Conservation (phyloP, 805 yeast genomes). For the Candida caryicola region DNA sequence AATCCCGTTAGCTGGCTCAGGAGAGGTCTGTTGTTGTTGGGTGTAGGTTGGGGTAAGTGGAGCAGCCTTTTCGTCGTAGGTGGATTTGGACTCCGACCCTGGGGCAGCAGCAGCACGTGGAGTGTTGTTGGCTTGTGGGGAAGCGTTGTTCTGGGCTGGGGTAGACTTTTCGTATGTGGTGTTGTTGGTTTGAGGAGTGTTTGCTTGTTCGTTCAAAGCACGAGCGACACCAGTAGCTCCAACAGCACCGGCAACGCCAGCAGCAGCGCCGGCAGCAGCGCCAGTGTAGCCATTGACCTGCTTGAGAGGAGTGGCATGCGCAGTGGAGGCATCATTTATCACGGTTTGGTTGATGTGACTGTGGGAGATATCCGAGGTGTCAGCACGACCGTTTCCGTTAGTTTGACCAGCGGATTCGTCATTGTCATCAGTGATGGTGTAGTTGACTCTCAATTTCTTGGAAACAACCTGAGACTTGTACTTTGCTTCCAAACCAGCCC, state of each 20-base stretch:
- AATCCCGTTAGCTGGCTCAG: slow-evolving; percentile 45
- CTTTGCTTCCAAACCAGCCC: slow-evolving; percentile 70
- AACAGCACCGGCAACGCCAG: slow-evolving; percentile 12
- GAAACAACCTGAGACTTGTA: slow-evolving; percentile 53
- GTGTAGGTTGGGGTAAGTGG: slow-evolving; percentile 2
- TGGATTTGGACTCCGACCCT: slow-evolving; percentile 7
- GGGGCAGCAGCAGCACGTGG: slow-evolving; percentile 6
- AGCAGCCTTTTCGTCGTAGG: slow-evolving; percentile 6
- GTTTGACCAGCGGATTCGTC: slow-evolving; percentile 11
- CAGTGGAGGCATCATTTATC: slow-evolving; percentile 9
- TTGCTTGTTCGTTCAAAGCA: neutral
- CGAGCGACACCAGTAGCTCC: slow-evolving; percentile 12
- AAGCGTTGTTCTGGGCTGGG: slow-evolving; percentile 2
- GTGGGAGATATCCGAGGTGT: slow-evolving; percentile 12
- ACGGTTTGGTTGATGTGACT: slow-evolving; percentile 10
- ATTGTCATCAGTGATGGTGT: slow-evolving; percentile 34
- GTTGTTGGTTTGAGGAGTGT: neutral
- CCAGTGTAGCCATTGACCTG: slow-evolving; percentile 9
- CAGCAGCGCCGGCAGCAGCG: slow-evolving; percentile 18
- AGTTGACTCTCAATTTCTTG: slow-evolving; percentile 66
- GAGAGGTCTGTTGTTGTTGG: slow-evolving; percentile 3
- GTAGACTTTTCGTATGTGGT: neutral
- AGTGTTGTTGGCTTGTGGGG: neutral
- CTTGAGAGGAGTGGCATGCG: slow-evolving; percentile 13
- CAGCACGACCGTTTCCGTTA: slow-evolving; percentile 15